Conservation (phyloP, 768 basidiomycete species). For the Termitomyces sp. region DNA sequence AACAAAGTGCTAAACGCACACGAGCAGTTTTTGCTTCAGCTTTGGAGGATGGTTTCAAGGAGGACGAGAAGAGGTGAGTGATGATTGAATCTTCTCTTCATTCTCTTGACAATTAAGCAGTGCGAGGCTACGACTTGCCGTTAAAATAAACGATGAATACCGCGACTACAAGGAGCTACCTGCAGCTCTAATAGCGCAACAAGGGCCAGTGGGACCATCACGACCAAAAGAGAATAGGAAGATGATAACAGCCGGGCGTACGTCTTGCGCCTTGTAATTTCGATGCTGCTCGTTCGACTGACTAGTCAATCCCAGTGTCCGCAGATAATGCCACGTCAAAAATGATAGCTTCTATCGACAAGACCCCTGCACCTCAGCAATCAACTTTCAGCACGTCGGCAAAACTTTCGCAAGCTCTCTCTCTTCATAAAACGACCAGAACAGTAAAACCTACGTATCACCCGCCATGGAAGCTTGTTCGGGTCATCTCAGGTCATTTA, state of each 20-base stretch:
- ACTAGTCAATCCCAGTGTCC: conserved; percentile 21
- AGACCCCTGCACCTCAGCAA: conserved; percentile 57
- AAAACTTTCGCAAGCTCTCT: conserved; percentile 83
- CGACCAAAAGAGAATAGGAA: conserved; percentile 61
- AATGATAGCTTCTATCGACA: conserved; percentile 74
- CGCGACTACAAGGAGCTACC: conserved; percentile 83
- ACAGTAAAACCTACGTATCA: conserved; percentile 96
- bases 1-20: conserved; percentile 64
- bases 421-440: conserved; percentile 88
- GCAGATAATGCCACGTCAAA: conserved; percentile 49
- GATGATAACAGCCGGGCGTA: conserved; percentile 69
- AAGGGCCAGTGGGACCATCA: conserved; percentile 76
- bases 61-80: conserved; percentile 68
- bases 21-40: conserved; percentile 64
- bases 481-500: conserved; percentile 96
- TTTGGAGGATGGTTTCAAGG: conserved; percentile 52
- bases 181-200: conserved; percentile 72
- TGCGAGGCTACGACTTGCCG: conserved; percentile 66
- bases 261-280: conserved; percentile 22
- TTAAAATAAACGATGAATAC: conserved; percentile 91
- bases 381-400: conserved; percentile 65
- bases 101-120: conserved; percentile 28
- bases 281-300: not conserved
- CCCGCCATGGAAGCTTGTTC: conserved; percentile 91
- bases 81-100: not conserved